A percentile compares a stretch with the other conserved stretches of the same genome.
Conservation (phyloP, 306 rosid species). For the Sophora flavescens region DNA sequence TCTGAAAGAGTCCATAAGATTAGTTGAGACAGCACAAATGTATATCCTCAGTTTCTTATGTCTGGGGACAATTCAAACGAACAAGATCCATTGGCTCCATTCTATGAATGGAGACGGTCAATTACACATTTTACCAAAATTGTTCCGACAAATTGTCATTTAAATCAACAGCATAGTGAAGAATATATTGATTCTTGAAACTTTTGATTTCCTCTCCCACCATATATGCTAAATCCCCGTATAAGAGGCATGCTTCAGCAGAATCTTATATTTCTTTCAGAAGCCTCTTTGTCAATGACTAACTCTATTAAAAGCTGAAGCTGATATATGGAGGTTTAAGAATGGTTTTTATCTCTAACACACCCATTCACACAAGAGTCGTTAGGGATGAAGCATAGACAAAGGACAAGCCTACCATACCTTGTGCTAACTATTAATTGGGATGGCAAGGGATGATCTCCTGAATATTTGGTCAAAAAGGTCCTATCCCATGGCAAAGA, state of each 20-base stretch:
- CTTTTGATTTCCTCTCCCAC: slow-evolving; percentile 17
- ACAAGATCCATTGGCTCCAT: slow-evolving; percentile 32
- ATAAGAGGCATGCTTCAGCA: slow-evolving; percentile 1
- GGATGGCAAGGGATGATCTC: neutral
- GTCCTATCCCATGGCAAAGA: neutral
- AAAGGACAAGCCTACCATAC: neutral
- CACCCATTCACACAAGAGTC: neutral
- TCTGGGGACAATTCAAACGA: slow-evolving; percentile 12
- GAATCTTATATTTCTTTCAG: neutral
- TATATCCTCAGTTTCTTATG: slow-evolving; percentile 15
- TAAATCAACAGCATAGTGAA: slow-evolving; percentile 23
- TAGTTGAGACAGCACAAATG: slow-evolving; percentile 30
- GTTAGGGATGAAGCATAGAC: neutral
- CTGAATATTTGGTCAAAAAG: neutral
- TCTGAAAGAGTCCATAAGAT: slow-evolving; percentile 62
- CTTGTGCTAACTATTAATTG: neutral
- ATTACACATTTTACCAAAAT: neutral
- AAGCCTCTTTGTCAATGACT: neutral
- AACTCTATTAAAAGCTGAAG: neutral
- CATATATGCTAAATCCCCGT: slow-evolving; percentile 29
- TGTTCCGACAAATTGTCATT: slow-evolving; percentile 18
- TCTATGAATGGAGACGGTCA: neutral
- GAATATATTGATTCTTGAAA: slow-evolving; percentile 29
- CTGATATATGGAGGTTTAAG: neutral
- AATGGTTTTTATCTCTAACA: neutral